phyloP scores from a whole-genome alignment of 1,284 basidiomycete genomes.

The Vanrija humicola region DNA sequence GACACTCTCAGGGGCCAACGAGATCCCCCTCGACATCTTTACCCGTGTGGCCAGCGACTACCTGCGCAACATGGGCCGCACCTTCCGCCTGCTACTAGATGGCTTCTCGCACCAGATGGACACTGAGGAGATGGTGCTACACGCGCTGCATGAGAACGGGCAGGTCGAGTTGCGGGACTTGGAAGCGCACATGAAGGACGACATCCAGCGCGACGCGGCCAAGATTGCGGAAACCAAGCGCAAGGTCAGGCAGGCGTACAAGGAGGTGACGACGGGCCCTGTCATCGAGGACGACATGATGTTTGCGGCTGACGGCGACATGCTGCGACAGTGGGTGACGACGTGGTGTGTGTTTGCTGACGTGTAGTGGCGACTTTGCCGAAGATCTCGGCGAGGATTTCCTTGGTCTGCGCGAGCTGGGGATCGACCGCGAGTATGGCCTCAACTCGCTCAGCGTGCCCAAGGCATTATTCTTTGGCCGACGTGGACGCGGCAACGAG shows the following conservation, averaged over 20 bases:
- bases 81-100: slow-evolving; percentile 75
- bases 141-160: slow-evolving; percentile 83
- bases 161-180: slow-evolving; percentile 69
- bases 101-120: slow-evolving; percentile 70
- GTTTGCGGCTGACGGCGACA: slow-evolving; percentile 74
- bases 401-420: slow-evolving; percentile 80
- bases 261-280: slow-evolving; percentile 60
- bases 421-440: slow-evolving; percentile 84
- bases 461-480: slow-evolving; percentile 69
- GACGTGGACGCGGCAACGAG: slow-evolving; percentile 46
- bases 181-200: slow-evolving; percentile 82
- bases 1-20: slow-evolving; percentile 48
- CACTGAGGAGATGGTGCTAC: slow-evolving; percentile 79
- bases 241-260: slow-evolving; percentile 76
- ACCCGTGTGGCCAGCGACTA: slow-evolving; percentile 75
- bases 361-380: slow-evolving; percentile 72
- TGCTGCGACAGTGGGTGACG: slow-evolving; percentile 61
- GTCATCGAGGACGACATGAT: slow-evolving; percentile 63
- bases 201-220: slow-evolving; percentile 74
- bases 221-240: slow-evolving; percentile 75
- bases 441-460: slow-evolving; percentile 73
- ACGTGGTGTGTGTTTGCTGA: slow-evolving; percentile 3
- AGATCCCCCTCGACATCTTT: slow-evolving; percentile 73
- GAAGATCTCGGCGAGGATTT: slow-evolving; percentile 89
- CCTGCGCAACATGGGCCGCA: slow-evolving; percentile 77